These are phyloP conservation scores for Lathyrus sativus DNA, from an alignment of 306 rosid genomes.

Conservation along the genomic window DNA sequence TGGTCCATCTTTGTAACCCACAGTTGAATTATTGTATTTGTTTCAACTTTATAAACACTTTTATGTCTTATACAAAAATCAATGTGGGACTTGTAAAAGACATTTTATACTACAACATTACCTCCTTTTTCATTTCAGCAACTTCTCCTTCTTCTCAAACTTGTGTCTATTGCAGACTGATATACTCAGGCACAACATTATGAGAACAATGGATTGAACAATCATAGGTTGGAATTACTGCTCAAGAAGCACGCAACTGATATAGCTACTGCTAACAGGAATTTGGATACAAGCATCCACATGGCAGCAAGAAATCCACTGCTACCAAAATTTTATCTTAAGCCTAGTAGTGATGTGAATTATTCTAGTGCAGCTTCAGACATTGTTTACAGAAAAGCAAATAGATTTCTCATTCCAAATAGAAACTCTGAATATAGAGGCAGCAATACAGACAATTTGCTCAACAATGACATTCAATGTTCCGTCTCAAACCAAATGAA, in stretches of 20 bases:
- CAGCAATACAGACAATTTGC: slow-evolving; percentile 44
- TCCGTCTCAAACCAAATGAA: slow-evolving; percentile 45
- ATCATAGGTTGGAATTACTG: slow-evolving; percentile 41
- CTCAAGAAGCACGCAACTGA: slow-evolving; percentile 37
- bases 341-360: slow-evolving; percentile 24
- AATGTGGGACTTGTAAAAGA: no score
- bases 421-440: slow-evolving; percentile 41
- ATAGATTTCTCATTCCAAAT: slow-evolving; percentile 39
- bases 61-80: no score
- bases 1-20: no score
- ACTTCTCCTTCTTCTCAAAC: no score
- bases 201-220: slow-evolving; percentile 43
- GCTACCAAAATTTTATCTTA: slow-evolving; percentile 42
- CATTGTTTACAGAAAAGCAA: slow-evolving; percentile 25
- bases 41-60: no score
- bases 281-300: slow-evolving; percentile 36
- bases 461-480: slow-evolving; percentile 38
- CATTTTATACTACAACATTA: no score
- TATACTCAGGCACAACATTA: slow-evolving; percentile 34
- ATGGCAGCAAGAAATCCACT: slow-evolving; percentile 49
- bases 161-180: slow-evolving; percentile 39
- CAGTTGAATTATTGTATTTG: no score
- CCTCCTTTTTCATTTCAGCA: no score
- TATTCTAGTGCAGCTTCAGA: slow-evolving; percentile 39
- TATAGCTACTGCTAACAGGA: slow-evolving; percentile 38